Evolutionary conservation across 345 rosid species (phyloP), one percentile per base, ranked within the genome.

Genomic region (Litchi chinensis): DNA sequence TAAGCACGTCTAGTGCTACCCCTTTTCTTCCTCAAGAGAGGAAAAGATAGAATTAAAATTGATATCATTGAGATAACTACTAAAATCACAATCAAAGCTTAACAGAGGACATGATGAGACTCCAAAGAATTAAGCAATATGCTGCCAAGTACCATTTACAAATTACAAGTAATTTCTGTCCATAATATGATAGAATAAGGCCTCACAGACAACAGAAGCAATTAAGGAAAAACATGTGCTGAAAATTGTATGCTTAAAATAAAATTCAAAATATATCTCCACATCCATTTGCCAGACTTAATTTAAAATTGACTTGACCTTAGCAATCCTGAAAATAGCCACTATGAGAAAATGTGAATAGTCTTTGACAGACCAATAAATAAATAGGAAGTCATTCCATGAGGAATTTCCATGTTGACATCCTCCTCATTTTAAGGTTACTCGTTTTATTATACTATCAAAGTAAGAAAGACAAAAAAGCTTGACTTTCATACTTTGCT

Each of bases 381-480:
- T 13, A 64, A 62, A 74, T 44, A 43, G 56, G 41, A 65, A 48
- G 78, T 52, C 54, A 52, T 41, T 76, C 72, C 43, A 39, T 40
- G 16, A n/a, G n/a, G n/a, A n/a, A n/a, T n/a, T n/a, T n/a, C n/a
- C 43, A 39, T 40, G 16, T 57, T 22, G 67, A 56, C 56, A 68
- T 57, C 68, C 73, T 75, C n/a, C 46, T 65, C 46, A 48, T 48
- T 48, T 65, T 75, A 24, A 65, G 78, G 43, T 28, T 62, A 75
- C 67, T 65, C 56, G 67, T 24, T 67, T 68, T 28, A 68, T 67
- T 15, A 21, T 39, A 76, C 68, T 39, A 39, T 52, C 41, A 76
- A 56, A 22, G 22, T 16, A 56, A 56, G 22, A 43, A 18, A 74
- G 43, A 52, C 62, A 40, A 46, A 40, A 46, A 19, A 22, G 9